Base-by-base conservation (phyloP, 441 rosid species). In the Melastoma candidum region DNA sequence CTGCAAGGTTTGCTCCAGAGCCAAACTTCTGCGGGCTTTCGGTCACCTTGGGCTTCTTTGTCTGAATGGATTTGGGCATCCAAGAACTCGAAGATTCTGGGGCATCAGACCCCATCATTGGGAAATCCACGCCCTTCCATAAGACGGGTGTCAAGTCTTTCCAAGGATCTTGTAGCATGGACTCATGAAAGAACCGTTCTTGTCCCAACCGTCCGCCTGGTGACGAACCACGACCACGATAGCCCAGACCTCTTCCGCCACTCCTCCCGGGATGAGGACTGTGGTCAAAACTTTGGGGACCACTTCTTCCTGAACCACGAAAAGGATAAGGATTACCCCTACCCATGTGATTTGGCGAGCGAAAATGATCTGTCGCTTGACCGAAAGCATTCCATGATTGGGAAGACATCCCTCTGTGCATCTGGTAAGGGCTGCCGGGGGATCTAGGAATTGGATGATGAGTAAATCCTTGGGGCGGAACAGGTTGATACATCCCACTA, bases 131-230 rank as follows among this genome's bases (percentile, higher is more conserved):
- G 9, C 70, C 64, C 68, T 49, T 79, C 96, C 89, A 83, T 45
- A 66, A 3, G 59, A 71, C 70, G 58, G 92, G 96, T 53, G 78
- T 61, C 17, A 85, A 44, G 65, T 65, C 32, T 69, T 72, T 63
- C 96, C 95, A 88, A 22, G 96, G 96, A 56, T 88, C 84, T 63
- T 77, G 84, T 59, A 75, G 60, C 92, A 85, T 85, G 52, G 92
- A 83, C 50, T 67, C 75, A 47, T 77, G 60, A 49, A 73, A 83
- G 59, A 76, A 78, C 32, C 63, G 17, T 51, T 77, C 73, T 11
- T 79, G 84, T 48, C 74, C 71, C 47, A 11, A 57, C 54, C 56
- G 56, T 26, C 58, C 60, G 52, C 45, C 72, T 10, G 26, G 29
- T 54, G 49, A 58, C 14, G 64, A 51, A 32, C 60, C 70, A 49